Percentiles rank a stretch among this genome's conserved stretches.
These are phyloP conservation scores for Aristolochia californica DNA, from an alignment of 164 flowering plant genomes.

Conservation along the genomic window DNA sequence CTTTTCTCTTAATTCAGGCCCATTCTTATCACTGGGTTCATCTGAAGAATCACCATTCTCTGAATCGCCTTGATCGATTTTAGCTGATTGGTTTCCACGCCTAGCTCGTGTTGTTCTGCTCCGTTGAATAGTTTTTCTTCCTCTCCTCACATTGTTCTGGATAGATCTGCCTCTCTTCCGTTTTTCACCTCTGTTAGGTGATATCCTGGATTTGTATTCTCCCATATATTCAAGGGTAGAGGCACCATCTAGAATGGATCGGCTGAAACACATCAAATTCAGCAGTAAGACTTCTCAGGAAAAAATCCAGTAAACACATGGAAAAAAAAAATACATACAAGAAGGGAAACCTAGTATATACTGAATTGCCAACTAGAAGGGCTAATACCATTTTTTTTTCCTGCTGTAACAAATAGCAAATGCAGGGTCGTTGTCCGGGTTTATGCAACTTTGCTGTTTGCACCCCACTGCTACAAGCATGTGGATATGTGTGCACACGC, in stretches of 20 bases:
- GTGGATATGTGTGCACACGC: no score
- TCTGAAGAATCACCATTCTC: slow-evolving; percentile 32
- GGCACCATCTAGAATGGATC: slow-evolving; percentile 3
- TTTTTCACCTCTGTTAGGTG: slow-evolving; percentile 17
- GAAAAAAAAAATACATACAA: background rate
- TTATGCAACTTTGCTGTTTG: no score
- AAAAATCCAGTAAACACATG: background rate
- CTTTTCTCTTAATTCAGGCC: slow-evolving; percentile 1
- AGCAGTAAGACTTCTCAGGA: background rate
- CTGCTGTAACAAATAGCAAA: no score
- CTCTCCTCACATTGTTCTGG: slow-evolving; percentile 17
- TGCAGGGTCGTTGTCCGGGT: no score
- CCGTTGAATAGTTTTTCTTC: slow-evolving; percentile 23
- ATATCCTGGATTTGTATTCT: slow-evolving; percentile 5
- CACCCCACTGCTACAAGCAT: no score
- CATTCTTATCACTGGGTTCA: slow-evolving; percentile 13
- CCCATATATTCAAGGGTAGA: background rate
- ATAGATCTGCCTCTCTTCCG: slow-evolving; percentile 25
- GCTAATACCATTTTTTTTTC: no score
- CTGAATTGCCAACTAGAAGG: no score
- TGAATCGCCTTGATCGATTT: slow-evolving; percentile 36
- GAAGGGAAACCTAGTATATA: background rate
- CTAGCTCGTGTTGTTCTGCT: slow-evolving; percentile 34
- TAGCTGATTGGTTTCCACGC: slow-evolving; percentile 32
- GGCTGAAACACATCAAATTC: background rate